Base-by-base conservation (phyloP, 768 basidiomycete genomes). In the Xerocomellus dryophilus region DNA sequence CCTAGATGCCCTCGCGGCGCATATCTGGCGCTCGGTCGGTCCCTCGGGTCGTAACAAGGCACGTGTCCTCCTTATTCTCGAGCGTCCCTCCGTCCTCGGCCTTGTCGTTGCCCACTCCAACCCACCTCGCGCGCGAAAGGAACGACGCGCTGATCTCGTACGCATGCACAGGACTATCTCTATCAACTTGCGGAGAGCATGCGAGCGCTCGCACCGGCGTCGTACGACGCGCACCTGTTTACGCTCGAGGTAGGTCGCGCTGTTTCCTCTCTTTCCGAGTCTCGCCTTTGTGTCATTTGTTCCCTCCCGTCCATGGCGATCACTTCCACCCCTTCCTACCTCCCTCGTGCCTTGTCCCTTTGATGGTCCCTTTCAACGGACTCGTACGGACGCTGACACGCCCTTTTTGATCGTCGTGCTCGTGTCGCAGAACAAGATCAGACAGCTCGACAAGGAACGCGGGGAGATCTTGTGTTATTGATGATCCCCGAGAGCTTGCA, bases 1-100 rank as follows among this genome's bases (percentile, higher is more conserved):
- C 0, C 71, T 93, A 18, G 81, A 84, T 41, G 51, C 63, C 2
- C 80, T 95, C 4, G 84, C 91, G 0, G 63, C 78, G 39, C 74
- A 75, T 5, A 96, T 98, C 45, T 87, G 84, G 79, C 69, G 72
- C 23, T 84, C 88, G 0, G 78, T 82, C 0, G 94, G 93, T 1
- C 92, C 91, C 1, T 96, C 93, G 0, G 95, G 95, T 2, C 80
- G 76, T 2, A 98, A 98, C 73, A 94, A 93, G 76, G 93, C 86
- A 43, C 4, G 34, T 38, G 7, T 7, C 23, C 8, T n/a, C 3
- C 29, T 9, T 15, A 11, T 29, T 27, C 40, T 12, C 3, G 23
- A 25, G 15, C 35, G 8, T 18, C 21, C 20, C 31, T 11, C 23
- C 23, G 5, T 23, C 23, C 23, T 23, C 23, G 23, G 23, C 17